Percentiles rank a stretch among this genome's conserved stretches.
Conservation (phyloP, 192 early-diverging fungal genomes). For the Coemansia sp. region DNA sequence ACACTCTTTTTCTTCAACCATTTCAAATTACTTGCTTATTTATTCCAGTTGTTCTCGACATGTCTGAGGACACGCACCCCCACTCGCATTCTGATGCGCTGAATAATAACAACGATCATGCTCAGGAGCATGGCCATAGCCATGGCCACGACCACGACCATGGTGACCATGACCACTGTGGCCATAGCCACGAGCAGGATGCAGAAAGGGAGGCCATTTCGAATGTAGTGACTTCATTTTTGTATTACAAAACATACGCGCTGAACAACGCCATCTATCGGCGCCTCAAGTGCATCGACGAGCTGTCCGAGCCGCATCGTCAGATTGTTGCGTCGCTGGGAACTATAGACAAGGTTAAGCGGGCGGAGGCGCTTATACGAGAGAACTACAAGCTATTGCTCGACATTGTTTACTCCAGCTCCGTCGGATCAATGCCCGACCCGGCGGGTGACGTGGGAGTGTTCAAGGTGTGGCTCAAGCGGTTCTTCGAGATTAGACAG, state of each 20-base stretch:
- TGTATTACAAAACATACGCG: slow-evolving; percentile 62
- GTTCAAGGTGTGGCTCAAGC: slow-evolving; percentile 30
- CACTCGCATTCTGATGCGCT: not conserved
- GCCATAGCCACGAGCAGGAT: slow-evolving; percentile 6
- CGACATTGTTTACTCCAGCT: slow-evolving; percentile 28
- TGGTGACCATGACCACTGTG: not conserved
- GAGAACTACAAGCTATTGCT: slow-evolving; percentile 59
- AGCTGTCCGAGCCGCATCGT: slow-evolving; percentile 65
- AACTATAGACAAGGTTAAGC: slow-evolving; percentile 64
- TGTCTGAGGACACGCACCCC: not conserved
- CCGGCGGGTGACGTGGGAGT: slow-evolving; percentile 1
- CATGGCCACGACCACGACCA: slow-evolving; percentile 6
- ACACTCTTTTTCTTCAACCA: not conserved
- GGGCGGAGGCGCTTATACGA: slow-evolving; percentile 60
- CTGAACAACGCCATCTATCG: slow-evolving; percentile 63
- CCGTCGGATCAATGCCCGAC: slow-evolving; percentile 26
- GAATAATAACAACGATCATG: not conserved
- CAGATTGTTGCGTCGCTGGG: slow-evolving; percentile 50
- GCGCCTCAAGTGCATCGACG: slow-evolving; percentile 59
- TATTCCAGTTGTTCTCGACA: not conserved
- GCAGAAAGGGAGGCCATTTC: slow-evolving; percentile 33
- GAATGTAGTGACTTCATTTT: slow-evolving; percentile 53
- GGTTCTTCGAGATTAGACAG: slow-evolving; percentile 20
- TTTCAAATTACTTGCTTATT: not conserved
- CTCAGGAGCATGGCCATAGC: not conserved